These are phyloP conservation scores for Leishmania major DNA, from an alignment of 208 protist species.

Conservation along the genomic window DNA sequence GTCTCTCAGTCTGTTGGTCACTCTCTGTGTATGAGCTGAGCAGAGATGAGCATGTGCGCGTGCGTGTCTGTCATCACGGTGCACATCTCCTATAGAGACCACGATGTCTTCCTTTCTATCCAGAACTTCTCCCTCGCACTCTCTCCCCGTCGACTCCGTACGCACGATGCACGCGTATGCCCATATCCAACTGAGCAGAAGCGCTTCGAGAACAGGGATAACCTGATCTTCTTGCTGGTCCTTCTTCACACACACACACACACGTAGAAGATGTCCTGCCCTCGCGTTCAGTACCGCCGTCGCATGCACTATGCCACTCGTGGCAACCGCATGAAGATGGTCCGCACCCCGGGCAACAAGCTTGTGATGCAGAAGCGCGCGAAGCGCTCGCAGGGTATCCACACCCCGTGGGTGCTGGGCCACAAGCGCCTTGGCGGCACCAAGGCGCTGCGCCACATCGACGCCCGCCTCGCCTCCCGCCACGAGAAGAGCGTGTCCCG, in stretches of 20 bases:
- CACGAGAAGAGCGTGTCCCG: slow-evolving; percentile 96
- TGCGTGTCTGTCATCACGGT: not conserved
- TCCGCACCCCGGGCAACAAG: slow-evolving; percentile 91
- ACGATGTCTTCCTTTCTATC: not conserved
- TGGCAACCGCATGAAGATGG: slow-evolving; percentile 83
- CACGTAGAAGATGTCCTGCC: slow-evolving; percentile 51
- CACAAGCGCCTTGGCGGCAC: slow-evolving; percentile 92
- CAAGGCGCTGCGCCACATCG: slow-evolving; percentile 91
- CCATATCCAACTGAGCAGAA: not conserved
- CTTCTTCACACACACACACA: not conserved
- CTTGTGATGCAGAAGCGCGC: slow-evolving; percentile 95
- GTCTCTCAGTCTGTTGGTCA: not conserved
- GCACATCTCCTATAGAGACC: not conserved
- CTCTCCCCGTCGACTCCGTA: not conserved
- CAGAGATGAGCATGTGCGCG: slow-evolving; percentile 11
- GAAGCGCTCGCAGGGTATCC: slow-evolving; percentile 94
- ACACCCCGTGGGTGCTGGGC: slow-evolving; percentile 94
- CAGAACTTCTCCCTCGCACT: not conserved
- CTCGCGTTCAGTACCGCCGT: slow-evolving; percentile 78
- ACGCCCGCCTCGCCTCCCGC: slow-evolving; percentile 84
- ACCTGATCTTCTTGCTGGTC: not conserved
- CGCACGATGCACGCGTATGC: not conserved
- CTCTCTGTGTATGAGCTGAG: not conserved
- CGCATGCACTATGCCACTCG: slow-evolving; percentile 82
- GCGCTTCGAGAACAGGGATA: not conserved